Evolutionary conservation across 768 basidiomycete species (phyloP), one percentile per base, ranked within the genome.

Genomic region (Astraeus odoratus): DNA sequence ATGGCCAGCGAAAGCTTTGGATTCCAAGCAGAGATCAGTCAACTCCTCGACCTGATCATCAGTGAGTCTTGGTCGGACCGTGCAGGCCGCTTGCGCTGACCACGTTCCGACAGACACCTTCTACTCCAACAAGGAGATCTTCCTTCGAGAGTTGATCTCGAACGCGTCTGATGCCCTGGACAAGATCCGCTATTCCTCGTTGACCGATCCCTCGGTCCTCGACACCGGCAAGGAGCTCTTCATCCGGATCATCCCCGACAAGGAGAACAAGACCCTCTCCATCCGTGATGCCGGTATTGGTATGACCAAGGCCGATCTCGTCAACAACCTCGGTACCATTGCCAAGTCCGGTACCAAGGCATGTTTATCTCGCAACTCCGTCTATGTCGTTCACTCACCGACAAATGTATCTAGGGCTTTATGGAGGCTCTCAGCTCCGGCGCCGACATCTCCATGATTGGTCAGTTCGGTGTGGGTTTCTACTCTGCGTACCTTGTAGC

Each of bases 81-180:
- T 13, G 42, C 18, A 20, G 43, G 33, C n/a, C 1, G 26, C 2
- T 2, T n/a, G n/a, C n/a, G n/a, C 35, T 37, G 8, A 43, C 31
- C 58, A 29, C 18, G 39, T 39, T 26, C 6, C 41, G 12, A 40
- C 37, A 90, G 88, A 97, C 78, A 97, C 95, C 52, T 98, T 98
- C 83, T 99, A 98, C 83, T 96, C 93, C 51, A 97, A 99, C 84
- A 99, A 99, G 78, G 95, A 97, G 74, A 98, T 99, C 69, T 98
- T 98, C 82, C 84, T 99, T 57, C 89, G 96, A 66, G 96, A 98
- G 72, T 52, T 98, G 57, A 97, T 95, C 71, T 98, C 95, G 53
- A 97, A 97, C 74, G 73, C 75, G 54, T 98, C 96, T 49, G 96
- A 98, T 81, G 96, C 96, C 40, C 81, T 98, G 68, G 96, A 99